A percentile compares a stretch with the other conserved stretches of the same genome.
Evolutionary conservation across 306 rosid species (phyloP).

Genomic region (Prunus armeniaca): DNA sequence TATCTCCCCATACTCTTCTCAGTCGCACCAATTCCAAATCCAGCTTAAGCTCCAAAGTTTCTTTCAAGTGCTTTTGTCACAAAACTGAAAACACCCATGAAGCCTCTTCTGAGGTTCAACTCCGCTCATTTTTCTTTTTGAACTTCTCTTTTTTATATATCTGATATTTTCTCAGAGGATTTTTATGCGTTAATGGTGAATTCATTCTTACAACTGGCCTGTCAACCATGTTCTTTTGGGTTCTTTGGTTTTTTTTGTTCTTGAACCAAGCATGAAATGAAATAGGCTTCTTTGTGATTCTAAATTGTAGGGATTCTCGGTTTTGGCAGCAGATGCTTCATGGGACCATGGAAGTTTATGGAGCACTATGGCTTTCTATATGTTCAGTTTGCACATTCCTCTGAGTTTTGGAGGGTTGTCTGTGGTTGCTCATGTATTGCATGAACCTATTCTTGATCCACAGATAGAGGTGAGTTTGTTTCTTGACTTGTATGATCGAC

Average conservation of each 20-base stretch:
- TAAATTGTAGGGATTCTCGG: conserved; percentile 57
- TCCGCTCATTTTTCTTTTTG: neutral
- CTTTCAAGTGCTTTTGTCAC: conserved; percentile 42
- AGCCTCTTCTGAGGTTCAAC: conserved; percentile 39
- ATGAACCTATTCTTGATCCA: conserved; percentile 56
- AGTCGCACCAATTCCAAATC: neutral
- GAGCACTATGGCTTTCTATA: conserved; percentile 63
- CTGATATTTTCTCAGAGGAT: too few relatives aligned
- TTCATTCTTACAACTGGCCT: neutral
- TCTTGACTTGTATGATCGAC: conserved; percentile 2
- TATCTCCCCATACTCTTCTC: conserved; percentile 15
- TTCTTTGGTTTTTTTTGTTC: too few relatives aligned
- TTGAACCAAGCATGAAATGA: too few relatives aligned
- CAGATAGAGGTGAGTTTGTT: conserved; percentile 53
- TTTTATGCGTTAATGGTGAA: too few relatives aligned
- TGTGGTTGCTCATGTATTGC: conserved; percentile 42
- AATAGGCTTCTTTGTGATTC: conserved; percentile 7
- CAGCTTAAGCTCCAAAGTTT: conserved; percentile 24
- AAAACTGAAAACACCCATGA: conserved; percentile 32
- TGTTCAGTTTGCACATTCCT: conserved; percentile 79
- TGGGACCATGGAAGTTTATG: conserved; percentile 65
- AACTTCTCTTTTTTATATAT: neutral
- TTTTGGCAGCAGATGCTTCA: conserved; percentile 41
- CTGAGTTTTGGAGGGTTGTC: conserved; percentile 80
- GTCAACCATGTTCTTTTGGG: too few relatives aligned